Conservation (phyloP, 495 filamentous ascomycete genomes). For the Tuber brumale region DNA sequence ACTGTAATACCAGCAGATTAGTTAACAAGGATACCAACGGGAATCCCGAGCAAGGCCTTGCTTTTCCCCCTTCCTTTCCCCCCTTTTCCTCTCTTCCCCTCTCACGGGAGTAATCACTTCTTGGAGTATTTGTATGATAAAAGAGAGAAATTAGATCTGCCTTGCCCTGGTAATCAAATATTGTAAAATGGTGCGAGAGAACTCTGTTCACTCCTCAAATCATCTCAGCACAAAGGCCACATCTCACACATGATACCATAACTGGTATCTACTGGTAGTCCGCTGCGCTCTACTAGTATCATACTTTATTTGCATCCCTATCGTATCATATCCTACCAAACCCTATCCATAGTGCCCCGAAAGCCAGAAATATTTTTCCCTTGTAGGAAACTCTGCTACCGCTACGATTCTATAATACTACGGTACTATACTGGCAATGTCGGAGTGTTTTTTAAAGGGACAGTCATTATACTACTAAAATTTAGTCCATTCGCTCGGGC, state of each 20-base stretch:
- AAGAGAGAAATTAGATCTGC: not conserved
- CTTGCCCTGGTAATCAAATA: not conserved
- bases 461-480: no score
- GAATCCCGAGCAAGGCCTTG: not conserved
- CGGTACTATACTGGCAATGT: no score
- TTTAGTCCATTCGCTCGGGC: no score
- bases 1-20: not conserved
- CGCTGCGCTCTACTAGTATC: not conserved
- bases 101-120: not conserved
- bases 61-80: not conserved
- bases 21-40: not conserved
- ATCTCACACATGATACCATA: not conserved
- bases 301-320: not conserved
- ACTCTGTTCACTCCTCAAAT: not conserved
- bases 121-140: no score
- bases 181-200: not conserved
- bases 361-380: not conserved
- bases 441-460: no score
- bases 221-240: not conserved
- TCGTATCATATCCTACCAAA: not conserved
- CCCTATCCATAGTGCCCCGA: not conserved
- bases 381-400: not conserved
- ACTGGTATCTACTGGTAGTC: not conserved
- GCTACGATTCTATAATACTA: no score
- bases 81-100: not conserved